phyloP scores from a whole-genome alignment of 176 grass and related monocot genomes.

The Rhynchospora breviuscula region DNA sequence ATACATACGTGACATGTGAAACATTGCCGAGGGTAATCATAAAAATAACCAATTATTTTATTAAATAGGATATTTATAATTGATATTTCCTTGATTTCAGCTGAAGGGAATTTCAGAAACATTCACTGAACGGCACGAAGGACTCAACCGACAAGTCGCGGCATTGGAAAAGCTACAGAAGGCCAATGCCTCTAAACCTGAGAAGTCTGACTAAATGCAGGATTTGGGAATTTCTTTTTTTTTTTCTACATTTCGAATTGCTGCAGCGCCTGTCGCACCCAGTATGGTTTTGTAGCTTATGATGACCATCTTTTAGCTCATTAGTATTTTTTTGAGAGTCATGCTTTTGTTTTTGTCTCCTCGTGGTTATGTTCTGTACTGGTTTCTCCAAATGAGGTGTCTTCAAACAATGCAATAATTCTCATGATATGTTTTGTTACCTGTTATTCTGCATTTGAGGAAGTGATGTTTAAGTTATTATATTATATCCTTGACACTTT shows the following conservation, averaged over 20 bases:
- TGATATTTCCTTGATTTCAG: slow-evolving; percentile 35
- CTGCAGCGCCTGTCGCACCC: slow-evolving; percentile 6
- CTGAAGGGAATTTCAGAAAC: slow-evolving; percentile 44
- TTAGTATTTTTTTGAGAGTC: not conserved
- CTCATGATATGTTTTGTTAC: not conserved
- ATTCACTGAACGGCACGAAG: slow-evolving; percentile 44
- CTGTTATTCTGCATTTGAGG: not conserved
- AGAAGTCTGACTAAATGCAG: slow-evolving; percentile 15
- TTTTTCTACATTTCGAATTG: not conserved
- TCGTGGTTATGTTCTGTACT: not conserved
- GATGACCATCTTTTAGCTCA: not conserved
- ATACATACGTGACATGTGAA: not conserved
- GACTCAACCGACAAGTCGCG: slow-evolving; percentile 38
- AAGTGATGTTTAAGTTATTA: not conserved
- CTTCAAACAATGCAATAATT: slow-evolving; percentile 1
- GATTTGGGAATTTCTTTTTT: too few relatives aligned
- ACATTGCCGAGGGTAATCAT: not conserved
- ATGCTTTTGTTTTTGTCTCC: not conserved
- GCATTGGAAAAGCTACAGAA: slow-evolving; percentile 47
- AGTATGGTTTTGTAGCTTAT: not conserved
- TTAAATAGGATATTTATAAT: not conserved
- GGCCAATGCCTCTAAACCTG: slow-evolving; percentile 28
- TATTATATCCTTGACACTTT: not conserved
- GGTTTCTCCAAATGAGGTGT: not conserved
- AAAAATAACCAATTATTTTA: not conserved